phyloP scores from a whole-genome alignment of 129 eudicot genomes.

The Saposhnikovia divaricata region DNA sequence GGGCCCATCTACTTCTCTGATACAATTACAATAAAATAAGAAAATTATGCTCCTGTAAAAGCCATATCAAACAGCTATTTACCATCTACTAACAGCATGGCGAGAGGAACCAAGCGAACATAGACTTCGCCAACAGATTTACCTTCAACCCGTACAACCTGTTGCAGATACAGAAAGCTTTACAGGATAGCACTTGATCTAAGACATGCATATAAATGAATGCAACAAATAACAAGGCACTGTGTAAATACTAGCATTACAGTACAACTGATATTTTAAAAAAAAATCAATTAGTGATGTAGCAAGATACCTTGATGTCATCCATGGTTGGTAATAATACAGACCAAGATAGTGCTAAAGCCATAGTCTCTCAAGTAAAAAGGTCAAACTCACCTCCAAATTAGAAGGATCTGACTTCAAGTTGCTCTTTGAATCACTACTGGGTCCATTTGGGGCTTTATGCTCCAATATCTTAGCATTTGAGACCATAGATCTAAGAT shows the following conservation, averaged over 20 bases:
- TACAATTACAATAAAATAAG: not conserved
- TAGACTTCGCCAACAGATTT: constrained; percentile 61
- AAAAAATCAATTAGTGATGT: not conserved
- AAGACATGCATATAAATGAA: not conserved
- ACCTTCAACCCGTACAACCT: constrained; percentile 68
- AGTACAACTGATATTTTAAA: not conserved
- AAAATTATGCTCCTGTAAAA: constrained; percentile 1
- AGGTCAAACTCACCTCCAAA: constrained; percentile 43
- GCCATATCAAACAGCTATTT: constrained; percentile 16
- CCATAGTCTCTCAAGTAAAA: not conserved
- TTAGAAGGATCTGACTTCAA: constrained; percentile 25
- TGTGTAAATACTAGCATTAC: not conserved
- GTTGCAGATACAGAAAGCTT: constrained; percentile 9
- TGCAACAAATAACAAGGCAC: not conserved
- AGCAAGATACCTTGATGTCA: not conserved
- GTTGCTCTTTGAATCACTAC: constrained; percentile 21
- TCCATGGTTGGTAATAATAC: not conserved
- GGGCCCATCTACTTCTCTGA: not conserved
- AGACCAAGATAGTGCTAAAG: not conserved
- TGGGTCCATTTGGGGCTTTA: constrained; percentile 12
- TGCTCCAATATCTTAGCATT: constrained; percentile 43
- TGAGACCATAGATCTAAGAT: constrained; percentile 55
- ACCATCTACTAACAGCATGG: constrained; percentile 95
- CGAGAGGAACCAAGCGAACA: constrained; percentile 91
- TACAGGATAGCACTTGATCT: not conserved